These are phyloP conservation scores for Penicillium sumatraense DNA, from an alignment of 2,329 filamentous ascomycete species.

Conservation along the genomic window DNA sequence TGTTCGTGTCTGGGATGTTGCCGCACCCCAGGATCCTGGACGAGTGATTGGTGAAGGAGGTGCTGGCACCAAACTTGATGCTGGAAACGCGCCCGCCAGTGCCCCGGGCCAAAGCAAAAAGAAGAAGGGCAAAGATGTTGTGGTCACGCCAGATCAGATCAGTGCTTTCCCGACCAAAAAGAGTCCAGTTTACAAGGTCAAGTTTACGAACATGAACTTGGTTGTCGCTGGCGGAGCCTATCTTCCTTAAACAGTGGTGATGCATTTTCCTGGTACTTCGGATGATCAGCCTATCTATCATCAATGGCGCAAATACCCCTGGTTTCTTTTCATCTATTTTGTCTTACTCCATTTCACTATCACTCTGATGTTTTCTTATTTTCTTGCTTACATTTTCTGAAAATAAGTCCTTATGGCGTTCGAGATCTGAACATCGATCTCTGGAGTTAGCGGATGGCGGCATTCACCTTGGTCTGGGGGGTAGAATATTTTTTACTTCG, in stretches of 20 bases:
- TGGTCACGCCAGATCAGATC: slow-evolving; percentile 91
- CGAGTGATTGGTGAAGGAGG: slow-evolving; percentile 56
- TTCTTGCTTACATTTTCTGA: slow-evolving; percentile 1
- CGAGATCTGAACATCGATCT: slow-evolving; percentile 9
- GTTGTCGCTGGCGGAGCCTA: slow-evolving; percentile 81
- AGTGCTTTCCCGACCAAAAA: slow-evolving; percentile 95
- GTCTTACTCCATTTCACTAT: slow-evolving; percentile 1
- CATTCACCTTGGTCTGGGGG: neutral
- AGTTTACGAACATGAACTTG: slow-evolving; percentile 94
- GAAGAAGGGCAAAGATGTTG: slow-evolving; percentile 87
- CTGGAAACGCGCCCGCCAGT: slow-evolving; percentile 55
- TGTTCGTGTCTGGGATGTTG: slow-evolving; percentile 91
- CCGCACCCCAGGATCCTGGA: slow-evolving; percentile 64
- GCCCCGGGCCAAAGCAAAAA: slow-evolving; percentile 47
- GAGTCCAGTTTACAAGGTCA: slow-evolving; percentile 88
- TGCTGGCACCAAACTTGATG: slow-evolving; percentile 56
- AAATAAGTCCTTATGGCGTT: slow-evolving; percentile 14
- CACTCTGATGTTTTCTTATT: neutral
- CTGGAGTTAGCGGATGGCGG: slow-evolving; percentile 17
- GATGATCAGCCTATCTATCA: neutral
- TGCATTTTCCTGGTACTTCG: slow-evolving; percentile 2
- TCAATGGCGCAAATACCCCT: slow-evolving; percentile 24
- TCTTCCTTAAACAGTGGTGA: slow-evolving; percentile 49
- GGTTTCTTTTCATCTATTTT: slow-evolving; percentile 5
- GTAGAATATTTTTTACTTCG: neutral